Evolutionary conservation across 2,329 filamentous ascomycete species (phyloP).

Genomic region (Nectriaceae sp.): DNA sequence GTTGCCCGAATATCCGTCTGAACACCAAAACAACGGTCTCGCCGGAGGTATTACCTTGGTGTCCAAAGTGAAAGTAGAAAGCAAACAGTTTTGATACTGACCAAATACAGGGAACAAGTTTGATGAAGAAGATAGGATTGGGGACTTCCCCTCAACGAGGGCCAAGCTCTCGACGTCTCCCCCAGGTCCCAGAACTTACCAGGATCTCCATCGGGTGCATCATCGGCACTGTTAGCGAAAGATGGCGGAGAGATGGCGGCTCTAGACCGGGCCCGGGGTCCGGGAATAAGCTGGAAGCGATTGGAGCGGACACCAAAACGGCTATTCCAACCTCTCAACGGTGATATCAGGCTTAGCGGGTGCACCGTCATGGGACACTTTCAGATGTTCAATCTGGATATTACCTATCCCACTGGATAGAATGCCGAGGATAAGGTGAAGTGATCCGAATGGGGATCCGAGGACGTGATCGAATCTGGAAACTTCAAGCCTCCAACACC

Average conservation of each 20-base stretch:
- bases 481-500: no score
- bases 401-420: no score
- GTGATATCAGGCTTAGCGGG: not conserved
- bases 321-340: slow-evolving; percentile 3
- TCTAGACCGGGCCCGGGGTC: not conserved
- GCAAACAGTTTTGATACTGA: no score
- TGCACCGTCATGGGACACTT: no score
- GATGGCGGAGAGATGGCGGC: not conserved
- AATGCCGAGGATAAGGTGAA: no score
- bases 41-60: slow-evolving; percentile 7
- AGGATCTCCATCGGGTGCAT: not conserved
- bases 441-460: no score
- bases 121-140: not conserved
- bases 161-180: not conserved
- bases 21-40: no score
- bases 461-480: no score
- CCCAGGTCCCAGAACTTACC: not conserved
- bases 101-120: not conserved
- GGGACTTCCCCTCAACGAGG: not conserved
- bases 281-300: slow-evolving; percentile 28
- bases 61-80: not conserved
- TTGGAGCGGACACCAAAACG: slow-evolving; percentile 7
- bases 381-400: no score
- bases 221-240: not conserved
- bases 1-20: no score